phyloP scores from a whole-genome alignment of 495 filamentous ascomycete species.

The Aspergillus avenaceus region DNA sequence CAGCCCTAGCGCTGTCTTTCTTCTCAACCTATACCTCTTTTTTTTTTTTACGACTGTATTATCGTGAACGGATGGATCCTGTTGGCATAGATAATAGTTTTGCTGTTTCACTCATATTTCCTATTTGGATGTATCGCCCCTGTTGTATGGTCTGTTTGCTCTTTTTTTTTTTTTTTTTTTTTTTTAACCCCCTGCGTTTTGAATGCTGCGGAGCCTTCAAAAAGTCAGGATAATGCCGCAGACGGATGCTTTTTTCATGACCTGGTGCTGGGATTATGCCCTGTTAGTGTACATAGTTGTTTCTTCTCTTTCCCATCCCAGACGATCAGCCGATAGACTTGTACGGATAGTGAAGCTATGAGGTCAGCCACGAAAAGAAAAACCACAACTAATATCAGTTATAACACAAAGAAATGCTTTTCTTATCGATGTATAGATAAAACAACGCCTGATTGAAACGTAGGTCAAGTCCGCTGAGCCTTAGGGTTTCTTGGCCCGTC shows the following conservation, averaged over 20 bases:
- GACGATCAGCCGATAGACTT: conserved; percentile 22
- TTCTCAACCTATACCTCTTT: conserved; percentile 14
- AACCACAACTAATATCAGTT: conserved; percentile 22
- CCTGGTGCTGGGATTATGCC: conserved; percentile 21
- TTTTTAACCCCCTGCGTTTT: conserved; percentile 14
- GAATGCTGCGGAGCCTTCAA: conserved; percentile 14
- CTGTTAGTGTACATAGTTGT: conserved; percentile 44
- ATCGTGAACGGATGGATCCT: too few species aligned
- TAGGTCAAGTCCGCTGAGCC: conserved; percentile 28
- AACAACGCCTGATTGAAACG: conserved; percentile 2
- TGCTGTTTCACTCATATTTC: too few species aligned
- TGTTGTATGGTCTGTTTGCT: too few species aligned
- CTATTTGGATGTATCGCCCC: too few species aligned
- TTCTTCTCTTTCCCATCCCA: conserved; percentile 7
- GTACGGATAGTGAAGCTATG: conserved; percentile 42
- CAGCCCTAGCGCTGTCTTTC: conserved; percentile 20
- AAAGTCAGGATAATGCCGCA: conserved; percentile 23
- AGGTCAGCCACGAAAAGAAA: conserved; percentile 35
- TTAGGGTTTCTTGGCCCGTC: conserved; percentile 36
- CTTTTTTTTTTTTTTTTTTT: conserved; percentile 23
- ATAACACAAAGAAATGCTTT: conserved; percentile 21
- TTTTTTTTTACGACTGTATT: too few species aligned
- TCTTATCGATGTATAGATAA: not conserved
- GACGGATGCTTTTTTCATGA: conserved; percentile 21
- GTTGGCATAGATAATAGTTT: too few species aligned